Evolutionary conservation across 2,329 filamentous ascomycete genomes (phyloP).

Genomic region (Pestalotiopsis sp.): DNA sequence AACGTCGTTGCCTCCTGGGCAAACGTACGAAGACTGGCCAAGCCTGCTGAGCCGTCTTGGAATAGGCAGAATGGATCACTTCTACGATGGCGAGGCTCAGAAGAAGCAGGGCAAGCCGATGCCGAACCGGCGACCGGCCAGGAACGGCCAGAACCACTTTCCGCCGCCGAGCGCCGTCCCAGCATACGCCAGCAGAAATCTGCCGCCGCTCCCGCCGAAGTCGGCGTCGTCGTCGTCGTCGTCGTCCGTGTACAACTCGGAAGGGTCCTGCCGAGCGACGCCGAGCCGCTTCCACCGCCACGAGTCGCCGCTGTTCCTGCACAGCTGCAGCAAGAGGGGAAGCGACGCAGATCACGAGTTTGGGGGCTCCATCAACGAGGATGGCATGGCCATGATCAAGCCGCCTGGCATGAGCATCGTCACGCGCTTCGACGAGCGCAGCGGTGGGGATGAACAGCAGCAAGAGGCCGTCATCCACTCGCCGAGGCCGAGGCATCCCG

Average conservation of each 20-base stretch:
- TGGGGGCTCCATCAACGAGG: constrained; percentile 2
- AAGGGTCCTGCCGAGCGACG: constrained; percentile 2
- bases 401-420: constrained; percentile 8
- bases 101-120: not conserved
- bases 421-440: not conserved
- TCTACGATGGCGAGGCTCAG: not conserved
- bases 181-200: not conserved
- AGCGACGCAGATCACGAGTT: not conserved
- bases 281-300: constrained; percentile 2
- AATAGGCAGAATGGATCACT: not conserved
- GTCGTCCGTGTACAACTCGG: constrained; percentile 6
- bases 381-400: constrained; percentile 6
- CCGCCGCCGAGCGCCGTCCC: constrained; percentile 6
- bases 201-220: constrained; percentile 6
- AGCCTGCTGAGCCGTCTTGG: no score
- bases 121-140: not conserved
- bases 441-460: not conserved
- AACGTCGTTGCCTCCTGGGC: no score
- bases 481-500: constrained; percentile 2
- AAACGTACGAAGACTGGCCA: no score
- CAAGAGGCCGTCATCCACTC: not conserved
- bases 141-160: constrained; percentile 8
- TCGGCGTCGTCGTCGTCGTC: not conserved
- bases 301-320: not conserved
- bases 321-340: not conserved